Evolutionary conservation across 495 filamentous ascomycete genomes (phyloP).

Genomic region (Jackrogersella multiformis): DNA sequence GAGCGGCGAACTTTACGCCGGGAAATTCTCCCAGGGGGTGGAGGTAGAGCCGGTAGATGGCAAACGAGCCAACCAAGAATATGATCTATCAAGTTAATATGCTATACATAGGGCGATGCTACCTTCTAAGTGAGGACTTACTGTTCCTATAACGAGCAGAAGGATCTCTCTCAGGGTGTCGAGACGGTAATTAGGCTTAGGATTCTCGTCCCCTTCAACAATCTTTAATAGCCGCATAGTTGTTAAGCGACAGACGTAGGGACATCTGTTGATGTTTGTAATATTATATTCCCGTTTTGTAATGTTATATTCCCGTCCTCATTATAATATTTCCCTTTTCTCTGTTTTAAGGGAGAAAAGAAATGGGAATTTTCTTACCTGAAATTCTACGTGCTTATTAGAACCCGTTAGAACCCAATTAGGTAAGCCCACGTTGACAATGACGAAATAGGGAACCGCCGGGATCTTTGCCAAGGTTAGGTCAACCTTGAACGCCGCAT

Average conservation of each 20-base stretch:
- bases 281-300: too few relatives aligned
- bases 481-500: background rate
- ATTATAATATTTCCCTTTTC: background rate
- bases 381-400: background rate
- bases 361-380: background rate
- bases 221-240: conserved; percentile 1
- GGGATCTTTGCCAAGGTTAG: conserved; percentile 1
- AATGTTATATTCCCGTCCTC: background rate
- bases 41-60: background rate
- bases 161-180: background rate
- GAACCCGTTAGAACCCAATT: conserved; percentile 4
- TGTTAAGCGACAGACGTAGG: background rate
- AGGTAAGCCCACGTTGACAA: conserved; percentile 5
- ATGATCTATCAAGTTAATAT: conserved; percentile 7
- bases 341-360: background rate
- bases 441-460: conserved; percentile 3
- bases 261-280: background rate
- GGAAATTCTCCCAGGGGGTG: background rate
- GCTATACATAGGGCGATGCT: background rate
- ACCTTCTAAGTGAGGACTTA: background rate
- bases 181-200: background rate
- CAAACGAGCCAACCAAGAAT: background rate
- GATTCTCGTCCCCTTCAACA: background rate
- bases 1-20: conserved; percentile 4
- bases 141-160: background rate